phyloP scores from a whole-genome alignment of 1,139 yeast genomes.

The Suhomyces ambrosiae region DNA sequence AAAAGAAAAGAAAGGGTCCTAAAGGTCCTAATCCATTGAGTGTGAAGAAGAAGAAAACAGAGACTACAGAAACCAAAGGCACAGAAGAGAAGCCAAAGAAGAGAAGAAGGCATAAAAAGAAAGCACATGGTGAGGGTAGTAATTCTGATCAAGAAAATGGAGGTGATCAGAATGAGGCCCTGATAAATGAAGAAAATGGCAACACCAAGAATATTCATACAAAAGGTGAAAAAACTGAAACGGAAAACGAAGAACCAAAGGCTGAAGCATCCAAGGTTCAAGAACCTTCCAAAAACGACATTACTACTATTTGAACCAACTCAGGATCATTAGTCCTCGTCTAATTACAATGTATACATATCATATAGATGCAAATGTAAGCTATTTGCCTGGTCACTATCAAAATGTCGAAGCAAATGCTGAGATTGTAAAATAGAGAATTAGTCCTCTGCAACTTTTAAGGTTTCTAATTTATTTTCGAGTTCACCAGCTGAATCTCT shows the following conservation, averaged over 20 bases:
- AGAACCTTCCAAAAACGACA: background rate
- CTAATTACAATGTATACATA: background rate
- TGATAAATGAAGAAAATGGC: background rate
- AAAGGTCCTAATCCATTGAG: constrained; percentile 84
- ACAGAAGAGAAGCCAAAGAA: constrained; percentile 14
- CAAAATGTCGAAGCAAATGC: background rate
- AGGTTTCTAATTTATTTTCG: background rate
- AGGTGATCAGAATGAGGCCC: background rate
- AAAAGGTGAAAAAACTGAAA: background rate
- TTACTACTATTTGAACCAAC: background rate
- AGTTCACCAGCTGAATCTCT: background rate
- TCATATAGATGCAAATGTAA: background rate
- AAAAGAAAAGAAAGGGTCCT: constrained; percentile 65
- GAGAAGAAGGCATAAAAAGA: constrained; percentile 34
- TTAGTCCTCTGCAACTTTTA: background rate
- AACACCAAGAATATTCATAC: background rate
- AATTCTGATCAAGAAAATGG: background rate
- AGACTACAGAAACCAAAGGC: constrained; percentile 10
- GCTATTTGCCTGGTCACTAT: background rate
- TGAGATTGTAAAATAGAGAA: too few species aligned
- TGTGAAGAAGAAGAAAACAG: constrained; percentile 63
- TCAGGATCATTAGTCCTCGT: background rate
- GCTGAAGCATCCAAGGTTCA: background rate
- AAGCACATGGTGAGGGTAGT: background rate
- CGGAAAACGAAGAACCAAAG: background rate